Evolutionary conservation across 495 filamentous ascomycete species (phyloP).

Genomic region (Recurvomyces mirabilis): DNA sequence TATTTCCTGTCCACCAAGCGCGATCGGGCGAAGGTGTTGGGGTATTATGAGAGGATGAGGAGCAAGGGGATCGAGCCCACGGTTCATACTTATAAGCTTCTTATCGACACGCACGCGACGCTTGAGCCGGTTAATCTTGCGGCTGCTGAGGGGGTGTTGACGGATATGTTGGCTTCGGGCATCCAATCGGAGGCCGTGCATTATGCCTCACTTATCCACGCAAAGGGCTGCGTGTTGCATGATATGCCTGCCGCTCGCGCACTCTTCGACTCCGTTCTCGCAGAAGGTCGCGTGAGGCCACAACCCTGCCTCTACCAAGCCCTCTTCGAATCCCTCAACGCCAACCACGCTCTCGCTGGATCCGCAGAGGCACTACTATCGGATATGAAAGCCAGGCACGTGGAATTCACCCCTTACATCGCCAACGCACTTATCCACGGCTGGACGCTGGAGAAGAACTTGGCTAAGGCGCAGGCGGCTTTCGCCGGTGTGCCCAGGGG

Average conservation of each 20-base stretch:
- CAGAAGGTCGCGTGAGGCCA: conserved; percentile 49
- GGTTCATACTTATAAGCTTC: conserved; percentile 92
- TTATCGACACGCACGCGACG: conserved; percentile 90
- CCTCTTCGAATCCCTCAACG: conserved; percentile 89
- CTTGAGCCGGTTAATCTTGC: conserved; percentile 85
- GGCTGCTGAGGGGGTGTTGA: conserved; percentile 76
- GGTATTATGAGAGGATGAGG: conserved; percentile 91
- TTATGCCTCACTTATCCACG: conserved; percentile 90
- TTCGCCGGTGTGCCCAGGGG: conserved; percentile 62
- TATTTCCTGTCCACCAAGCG: conserved; percentile 97
- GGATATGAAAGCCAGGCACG: conserved; percentile 56
- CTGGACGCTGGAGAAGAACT: conserved; percentile 78
- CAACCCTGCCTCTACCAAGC: conserved; percentile 90
- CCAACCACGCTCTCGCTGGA: conserved; percentile 68
- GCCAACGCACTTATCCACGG: conserved; percentile 98
- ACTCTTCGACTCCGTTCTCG: conserved; percentile 70
- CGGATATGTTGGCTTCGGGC: conserved; percentile 62
- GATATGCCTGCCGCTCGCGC: conserved; percentile 72
- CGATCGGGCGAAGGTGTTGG: conserved; percentile 85
- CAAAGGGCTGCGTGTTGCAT: conserved; percentile 86
- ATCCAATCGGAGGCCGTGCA: conserved; percentile 80
- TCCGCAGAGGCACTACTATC: conserved; percentile 60
- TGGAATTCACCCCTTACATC: conserved; percentile 93
- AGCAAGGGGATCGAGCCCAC: conserved; percentile 79
- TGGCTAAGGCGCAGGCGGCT: conserved; percentile 63